Conservation (phyloP, 768 basidiomycete genomes). For the Candolleomyces efflorescens region DNA sequence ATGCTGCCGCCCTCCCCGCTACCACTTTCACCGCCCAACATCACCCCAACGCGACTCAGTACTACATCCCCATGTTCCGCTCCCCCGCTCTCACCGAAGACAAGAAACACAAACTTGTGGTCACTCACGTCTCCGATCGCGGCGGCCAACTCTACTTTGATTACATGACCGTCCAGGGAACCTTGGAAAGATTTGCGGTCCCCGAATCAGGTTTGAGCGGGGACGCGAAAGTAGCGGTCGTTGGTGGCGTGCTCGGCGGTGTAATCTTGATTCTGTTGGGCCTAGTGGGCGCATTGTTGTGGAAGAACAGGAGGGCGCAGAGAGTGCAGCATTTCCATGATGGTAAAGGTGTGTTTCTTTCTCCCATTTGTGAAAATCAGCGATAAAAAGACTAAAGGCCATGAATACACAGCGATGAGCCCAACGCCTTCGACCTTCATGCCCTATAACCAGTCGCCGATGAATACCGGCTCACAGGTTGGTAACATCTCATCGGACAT, state of each 20-base stretch:
- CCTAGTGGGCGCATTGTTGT: background rate
- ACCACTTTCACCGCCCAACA: background rate
- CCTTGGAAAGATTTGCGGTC: background rate
- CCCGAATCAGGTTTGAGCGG: background rate
- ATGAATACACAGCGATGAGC: no score
- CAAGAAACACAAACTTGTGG: background rate
- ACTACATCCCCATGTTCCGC: conserved; percentile 2
- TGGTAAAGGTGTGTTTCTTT: background rate
- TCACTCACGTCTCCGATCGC: background rate
- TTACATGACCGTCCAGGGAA: background rate
- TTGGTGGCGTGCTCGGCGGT: background rate
- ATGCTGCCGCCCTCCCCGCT: background rate
- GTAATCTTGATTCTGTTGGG: background rate
- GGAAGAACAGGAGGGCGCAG: background rate
- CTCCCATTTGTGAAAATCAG: background rate
- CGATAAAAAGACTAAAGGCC: no score
- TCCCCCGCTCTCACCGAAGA: background rate
- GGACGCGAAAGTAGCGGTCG: background rate
- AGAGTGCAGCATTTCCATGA: background rate
- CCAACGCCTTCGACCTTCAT: background rate
- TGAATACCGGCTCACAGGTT: background rate
- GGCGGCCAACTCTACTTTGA: background rate
- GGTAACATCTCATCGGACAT: background rate
- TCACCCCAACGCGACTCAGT: background rate
- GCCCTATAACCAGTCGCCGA: background rate